Evolutionary conservation across 768 basidiomycete genomes (phyloP), one percentile per base, ranked within the genome.

Genomic region (Dioszegia hungarica): DNA sequence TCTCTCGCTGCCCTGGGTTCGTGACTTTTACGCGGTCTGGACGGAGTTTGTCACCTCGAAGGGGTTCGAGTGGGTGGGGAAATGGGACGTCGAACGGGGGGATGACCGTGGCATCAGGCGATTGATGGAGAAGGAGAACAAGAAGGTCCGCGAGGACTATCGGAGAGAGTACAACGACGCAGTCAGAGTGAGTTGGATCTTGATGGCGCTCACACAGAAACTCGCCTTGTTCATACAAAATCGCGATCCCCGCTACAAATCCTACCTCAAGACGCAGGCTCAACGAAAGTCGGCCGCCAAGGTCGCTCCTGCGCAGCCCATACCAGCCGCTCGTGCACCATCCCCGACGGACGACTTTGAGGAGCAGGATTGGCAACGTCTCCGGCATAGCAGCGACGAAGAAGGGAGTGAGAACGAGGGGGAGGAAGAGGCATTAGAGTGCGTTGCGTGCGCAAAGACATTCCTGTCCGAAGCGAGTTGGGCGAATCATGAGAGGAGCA

Each of bases 111-210:
- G 85, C 25, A 82, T 88, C 37, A 81, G 91, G 68, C 83, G 95
- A 84, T 69, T 90, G 43, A 92, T 98, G 88, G 95, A 98, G 72
- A 89, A 86, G 66, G 95, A 97, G 63, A 98, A 99, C 76, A 90
- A 88, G 76, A 92, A 92, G 71, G 84, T 85, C 2, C 82, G 92
- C 14, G 90, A 95, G 27, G 87, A 90, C 36, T 87, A 87, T 5
- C 82, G 87, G 36, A 83, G 83, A 69, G 93, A 98, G 59, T 98
- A 94, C 76, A 97, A 91, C 68, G 93, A 97, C 37, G 86, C 86
- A 4, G 81, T 99, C 27, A 80, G 87, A 69, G 93, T 93, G 64
- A 55, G 86, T 75, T 19, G 9, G 4, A 5, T 3, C n/a, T 29
- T 49, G 22, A n/a, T 19, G 20, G 19, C 41, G 47, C 38, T 50